Evolutionary conservation across 805 yeast species (phyloP).

Genomic region (Nakazawaea sp.): DNA sequence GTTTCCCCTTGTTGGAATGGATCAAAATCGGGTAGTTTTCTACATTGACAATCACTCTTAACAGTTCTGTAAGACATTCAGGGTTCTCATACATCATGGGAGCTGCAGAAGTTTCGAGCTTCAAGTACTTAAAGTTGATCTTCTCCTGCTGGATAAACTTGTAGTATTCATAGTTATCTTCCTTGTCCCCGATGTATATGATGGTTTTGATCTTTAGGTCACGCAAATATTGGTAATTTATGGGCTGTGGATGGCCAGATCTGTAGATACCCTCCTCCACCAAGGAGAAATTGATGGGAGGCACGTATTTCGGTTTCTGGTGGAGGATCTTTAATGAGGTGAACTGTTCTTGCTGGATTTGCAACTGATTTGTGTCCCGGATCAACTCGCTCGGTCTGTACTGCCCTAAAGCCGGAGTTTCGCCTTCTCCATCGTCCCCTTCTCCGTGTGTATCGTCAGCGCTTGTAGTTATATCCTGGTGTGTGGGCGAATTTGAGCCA

Average conservation of each 20-base stretch:
- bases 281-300: conserved; percentile 86
- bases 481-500: no score
- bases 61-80: conserved; percentile 47
- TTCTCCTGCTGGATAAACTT: conserved; percentile 70
- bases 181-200: conserved; percentile 77
- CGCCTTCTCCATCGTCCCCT: no score
- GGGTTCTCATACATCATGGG: conserved; percentile 59
- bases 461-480: no score
- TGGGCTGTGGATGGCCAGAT: conserved; percentile 89
- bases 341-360: conserved; percentile 16
- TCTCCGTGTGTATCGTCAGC: no score
- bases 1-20: conserved; percentile 97
- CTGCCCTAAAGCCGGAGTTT: conserved; percentile 7
- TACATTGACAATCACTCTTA: conserved; percentile 48
- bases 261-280: conserved; percentile 86
- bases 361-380: background rate
- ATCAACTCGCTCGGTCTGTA: conserved; percentile 2
- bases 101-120: conserved; percentile 69
- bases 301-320: conserved; percentile 45
- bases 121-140: conserved; percentile 55
- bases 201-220: conserved; percentile 71
- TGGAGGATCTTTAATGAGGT: conserved; percentile 26
- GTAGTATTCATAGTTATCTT: conserved; percentile 54
- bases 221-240: conserved; percentile 72
- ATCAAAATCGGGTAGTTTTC: conserved; percentile 82